Evolutionary conservation across 2,329 filamentous ascomycete genomes (phyloP).

Genomic region (Colletotrichum scovillei): DNA sequence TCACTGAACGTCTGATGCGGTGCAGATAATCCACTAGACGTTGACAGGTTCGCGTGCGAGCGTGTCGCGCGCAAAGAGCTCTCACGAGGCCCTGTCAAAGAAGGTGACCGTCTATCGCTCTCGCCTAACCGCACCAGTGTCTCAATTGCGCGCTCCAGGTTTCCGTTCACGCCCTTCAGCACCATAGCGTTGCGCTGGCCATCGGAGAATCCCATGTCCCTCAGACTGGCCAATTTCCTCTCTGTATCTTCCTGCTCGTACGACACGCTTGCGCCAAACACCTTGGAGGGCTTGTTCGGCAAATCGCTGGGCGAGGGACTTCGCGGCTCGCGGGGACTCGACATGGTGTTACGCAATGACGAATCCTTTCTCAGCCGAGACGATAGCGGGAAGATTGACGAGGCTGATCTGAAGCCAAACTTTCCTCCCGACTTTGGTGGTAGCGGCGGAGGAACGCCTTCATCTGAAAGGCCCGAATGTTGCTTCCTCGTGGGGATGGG

Average conservation of each 20-base stretch:
- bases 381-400: constrained; percentile 75
- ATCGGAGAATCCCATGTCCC: constrained; percentile 93
- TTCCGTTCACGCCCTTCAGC: constrained; percentile 84
- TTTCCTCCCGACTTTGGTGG: constrained; percentile 74
- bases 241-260: constrained; percentile 72
- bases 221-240: constrained; percentile 79
- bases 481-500: constrained; percentile 48
- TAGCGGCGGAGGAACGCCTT: constrained; percentile 69
- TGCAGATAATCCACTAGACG: constrained; percentile 48
- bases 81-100: constrained; percentile 58
- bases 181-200: constrained; percentile 84
- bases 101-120: constrained; percentile 59
- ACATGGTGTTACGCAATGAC: constrained; percentile 40
- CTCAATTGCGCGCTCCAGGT: constrained; percentile 88
- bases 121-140: constrained; percentile 86
- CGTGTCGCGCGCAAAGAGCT: constrained; percentile 60
- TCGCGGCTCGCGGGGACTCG: constrained; percentile 41
- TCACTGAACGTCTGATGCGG: constrained; percentile 40
- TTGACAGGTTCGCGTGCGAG: constrained; percentile 65
- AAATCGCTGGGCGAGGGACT: constrained; percentile 51
- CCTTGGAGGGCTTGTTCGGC: constrained; percentile 73
- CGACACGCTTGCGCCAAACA: constrained; percentile 77
- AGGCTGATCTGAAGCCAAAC: constrained; percentile 67
- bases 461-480: constrained; percentile 64
- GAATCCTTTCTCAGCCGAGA: constrained; percentile 69